A percentile compares a stretch with the other conserved stretches of the same genome.
These are phyloP conservation scores for Darksidea phi DNA, from an alignment of 495 filamentous ascomycete species.

Conservation along the genomic window DNA sequence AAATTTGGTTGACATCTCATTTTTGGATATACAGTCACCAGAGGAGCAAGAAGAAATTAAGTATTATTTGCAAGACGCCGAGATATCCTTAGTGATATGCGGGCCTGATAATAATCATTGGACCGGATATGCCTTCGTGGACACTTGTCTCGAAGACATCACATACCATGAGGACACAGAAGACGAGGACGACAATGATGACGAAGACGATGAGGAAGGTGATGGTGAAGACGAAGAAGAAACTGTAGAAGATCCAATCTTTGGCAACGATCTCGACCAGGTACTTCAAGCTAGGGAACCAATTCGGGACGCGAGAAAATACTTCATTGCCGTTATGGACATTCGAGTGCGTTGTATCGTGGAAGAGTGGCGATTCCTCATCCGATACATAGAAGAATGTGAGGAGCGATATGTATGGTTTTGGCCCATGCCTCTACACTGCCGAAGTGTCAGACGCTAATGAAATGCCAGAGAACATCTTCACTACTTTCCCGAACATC, in stretches of 20 bases:
- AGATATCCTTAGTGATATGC: conserved; percentile 10
- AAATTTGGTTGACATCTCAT: conserved; percentile 51
- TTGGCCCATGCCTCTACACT: neutral
- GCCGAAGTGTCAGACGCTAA: neutral
- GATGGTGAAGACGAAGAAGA: too few relatives aligned
- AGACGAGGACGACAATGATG: conserved; percentile 9
- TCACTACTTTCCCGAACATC: neutral
- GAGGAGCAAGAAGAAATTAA: neutral
- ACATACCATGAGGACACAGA: conserved; percentile 7
- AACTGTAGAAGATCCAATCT: too few relatives aligned
- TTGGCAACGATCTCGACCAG: too few relatives aligned
- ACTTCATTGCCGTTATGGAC: conserved; percentile 4
- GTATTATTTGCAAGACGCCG: conserved; percentile 1
- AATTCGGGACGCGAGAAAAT: conserved; percentile 18
- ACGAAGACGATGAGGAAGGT: conserved; percentile 1
- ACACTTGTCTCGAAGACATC: neutral
- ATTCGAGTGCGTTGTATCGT: neutral
- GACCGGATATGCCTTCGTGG: conserved; percentile 18
- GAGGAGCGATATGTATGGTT: conserved; percentile 10
- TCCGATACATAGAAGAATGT: neutral
- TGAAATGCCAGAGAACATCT: neutral
- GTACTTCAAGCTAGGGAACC: conserved; percentile 1
- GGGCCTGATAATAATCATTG: conserved; percentile 13
- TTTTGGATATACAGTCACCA: conserved; percentile 37
- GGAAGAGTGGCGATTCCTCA: conserved; percentile 6